Evolutionary conservation across 495 filamentous ascomycete species (phyloP).

Genomic region (Geoglossum glabrum): DNA sequence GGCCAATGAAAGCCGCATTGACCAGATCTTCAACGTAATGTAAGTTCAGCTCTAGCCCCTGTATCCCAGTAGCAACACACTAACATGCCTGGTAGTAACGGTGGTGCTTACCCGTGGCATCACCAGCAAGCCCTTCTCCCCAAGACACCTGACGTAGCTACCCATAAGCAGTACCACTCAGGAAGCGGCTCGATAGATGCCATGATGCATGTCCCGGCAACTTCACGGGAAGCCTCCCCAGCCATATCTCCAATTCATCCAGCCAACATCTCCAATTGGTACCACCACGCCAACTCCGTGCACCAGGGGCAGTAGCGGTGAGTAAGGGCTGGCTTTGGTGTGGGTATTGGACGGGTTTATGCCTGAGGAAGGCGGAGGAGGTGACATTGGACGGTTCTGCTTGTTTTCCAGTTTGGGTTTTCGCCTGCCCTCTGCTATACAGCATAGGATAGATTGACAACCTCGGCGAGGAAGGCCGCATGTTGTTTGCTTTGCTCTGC

Average conservation of each 20-base stretch:
- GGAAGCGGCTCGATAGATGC: background rate
- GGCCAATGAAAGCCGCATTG: background rate
- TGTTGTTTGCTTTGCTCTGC: background rate
- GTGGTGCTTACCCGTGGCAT: too few species aligned
- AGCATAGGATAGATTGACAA: background rate
- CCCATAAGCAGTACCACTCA: background rate
- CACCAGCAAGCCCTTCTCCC: background rate
- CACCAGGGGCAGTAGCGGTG: background rate
- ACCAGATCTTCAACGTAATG: background rate
- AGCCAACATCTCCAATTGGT: background rate
- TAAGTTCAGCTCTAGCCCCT: background rate
- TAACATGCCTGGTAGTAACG: background rate
- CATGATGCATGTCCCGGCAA: background rate
- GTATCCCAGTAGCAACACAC: background rate
- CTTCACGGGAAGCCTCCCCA: background rate
- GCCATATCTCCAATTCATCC: background rate
- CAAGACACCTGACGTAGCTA: background rate
- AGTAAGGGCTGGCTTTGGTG: background rate
- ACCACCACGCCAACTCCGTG: background rate
- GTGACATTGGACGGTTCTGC: background rate
- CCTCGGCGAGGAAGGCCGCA: background rate
- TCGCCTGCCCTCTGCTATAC: background rate
- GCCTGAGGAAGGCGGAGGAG: background rate
- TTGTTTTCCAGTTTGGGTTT: background rate
- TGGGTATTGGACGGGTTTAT: background rate